Percentiles rank a stretch among this genome's conserved stretches.
These are phyloP conservation scores for Fusarium xyrophilum DNA, from an alignment of 2,329 filamentous ascomycete genomes.

Conservation along the genomic window DNA sequence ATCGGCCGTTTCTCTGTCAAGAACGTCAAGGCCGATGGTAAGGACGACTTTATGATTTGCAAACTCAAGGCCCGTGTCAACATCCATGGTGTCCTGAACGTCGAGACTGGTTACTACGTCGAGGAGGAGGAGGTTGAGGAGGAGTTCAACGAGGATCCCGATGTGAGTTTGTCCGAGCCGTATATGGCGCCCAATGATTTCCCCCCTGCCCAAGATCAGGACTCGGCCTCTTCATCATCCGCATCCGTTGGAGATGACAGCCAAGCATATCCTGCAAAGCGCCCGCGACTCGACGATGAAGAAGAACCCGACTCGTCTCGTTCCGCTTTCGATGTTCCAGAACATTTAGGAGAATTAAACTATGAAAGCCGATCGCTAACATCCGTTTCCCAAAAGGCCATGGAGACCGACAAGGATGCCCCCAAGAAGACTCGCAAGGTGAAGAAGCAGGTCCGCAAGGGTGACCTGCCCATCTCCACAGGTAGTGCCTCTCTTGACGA, in stretches of 20 bases:
- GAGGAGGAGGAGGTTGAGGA: conserved; percentile 98
- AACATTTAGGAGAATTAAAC: conserved; percentile 2
- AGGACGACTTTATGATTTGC: conserved; percentile 99
- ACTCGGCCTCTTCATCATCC: conserved; percentile 15
- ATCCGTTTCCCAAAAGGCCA: conserved; percentile 62
- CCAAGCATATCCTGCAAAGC: conserved; percentile 23
- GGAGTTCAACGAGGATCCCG: conserved; percentile 79
- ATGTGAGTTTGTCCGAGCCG: conserved; percentile 64
- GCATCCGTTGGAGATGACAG: conserved; percentile 28
- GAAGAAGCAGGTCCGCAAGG: conserved; percentile 99
- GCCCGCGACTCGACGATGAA: conserved; percentile 27
- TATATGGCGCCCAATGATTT: conserved; percentile 1
- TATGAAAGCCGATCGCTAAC: conserved; percentile 39
- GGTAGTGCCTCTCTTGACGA: conserved; percentile 83
- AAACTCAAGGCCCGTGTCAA: conserved; percentile 98
- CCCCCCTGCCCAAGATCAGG: not conserved
- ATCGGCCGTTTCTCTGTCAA: conserved; percentile 98
- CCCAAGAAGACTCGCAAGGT: conserved; percentile 94
- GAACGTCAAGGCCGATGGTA: conserved; percentile 89
- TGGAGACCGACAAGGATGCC: conserved; percentile 81
- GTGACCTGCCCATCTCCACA: conserved; percentile 85
- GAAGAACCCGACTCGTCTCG: not conserved
- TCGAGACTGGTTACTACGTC: conserved; percentile 96
- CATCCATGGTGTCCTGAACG: conserved; percentile 93
- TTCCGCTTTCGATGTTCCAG: conserved; percentile 2